These are phyloP conservation scores for Microcyclospora pomicola DNA, from an alignment of 2,329 filamentous ascomycete species.

Conservation along the genomic window DNA sequence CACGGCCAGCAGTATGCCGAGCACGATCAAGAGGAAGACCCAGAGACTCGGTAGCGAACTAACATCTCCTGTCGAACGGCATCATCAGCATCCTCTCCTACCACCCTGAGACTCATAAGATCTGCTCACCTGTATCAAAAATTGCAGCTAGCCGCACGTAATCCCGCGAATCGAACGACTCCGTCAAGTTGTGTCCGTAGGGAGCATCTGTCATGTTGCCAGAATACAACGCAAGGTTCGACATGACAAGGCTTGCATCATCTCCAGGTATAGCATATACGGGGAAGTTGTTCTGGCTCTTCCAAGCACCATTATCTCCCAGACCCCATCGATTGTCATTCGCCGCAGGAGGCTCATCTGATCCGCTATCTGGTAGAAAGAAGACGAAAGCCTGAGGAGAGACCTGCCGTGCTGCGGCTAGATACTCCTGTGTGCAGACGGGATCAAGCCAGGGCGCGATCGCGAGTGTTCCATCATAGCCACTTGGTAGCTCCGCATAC, in stretches of 20 bases:
- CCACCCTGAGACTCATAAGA: background rate
- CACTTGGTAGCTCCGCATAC: constrained; percentile 48
- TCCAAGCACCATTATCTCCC: constrained; percentile 58
- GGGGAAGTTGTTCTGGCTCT: constrained; percentile 54
- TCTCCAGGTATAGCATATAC: constrained; percentile 67
- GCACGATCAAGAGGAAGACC: constrained; percentile 58
- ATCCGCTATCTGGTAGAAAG: constrained; percentile 26
- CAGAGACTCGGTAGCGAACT: constrained; percentile 55
- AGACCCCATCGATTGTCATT: constrained; percentile 57
- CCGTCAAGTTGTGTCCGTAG: constrained; percentile 21
- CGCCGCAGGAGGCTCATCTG: constrained; percentile 46
- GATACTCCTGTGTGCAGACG: constrained; percentile 59
- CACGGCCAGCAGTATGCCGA: constrained; percentile 56
- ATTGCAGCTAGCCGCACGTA: constrained; percentile 39
- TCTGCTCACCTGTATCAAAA: constrained; percentile 31
- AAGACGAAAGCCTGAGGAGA: constrained; percentile 42
- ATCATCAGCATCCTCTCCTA: background rate
- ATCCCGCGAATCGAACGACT: constrained; percentile 27
- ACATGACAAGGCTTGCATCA: constrained; percentile 54
- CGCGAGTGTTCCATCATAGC: constrained; percentile 61
- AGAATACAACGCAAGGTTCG: constrained; percentile 61
- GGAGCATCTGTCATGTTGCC: constrained; percentile 48
- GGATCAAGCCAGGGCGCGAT: constrained; percentile 74
- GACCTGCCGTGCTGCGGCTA: constrained; percentile 46
- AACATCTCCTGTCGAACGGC: background rate